Evolutionary conservation across 2,329 filamentous ascomycete species (phyloP), one percentile per base, ranked within the genome.

Genomic region (Phialophora chinensis): DNA sequence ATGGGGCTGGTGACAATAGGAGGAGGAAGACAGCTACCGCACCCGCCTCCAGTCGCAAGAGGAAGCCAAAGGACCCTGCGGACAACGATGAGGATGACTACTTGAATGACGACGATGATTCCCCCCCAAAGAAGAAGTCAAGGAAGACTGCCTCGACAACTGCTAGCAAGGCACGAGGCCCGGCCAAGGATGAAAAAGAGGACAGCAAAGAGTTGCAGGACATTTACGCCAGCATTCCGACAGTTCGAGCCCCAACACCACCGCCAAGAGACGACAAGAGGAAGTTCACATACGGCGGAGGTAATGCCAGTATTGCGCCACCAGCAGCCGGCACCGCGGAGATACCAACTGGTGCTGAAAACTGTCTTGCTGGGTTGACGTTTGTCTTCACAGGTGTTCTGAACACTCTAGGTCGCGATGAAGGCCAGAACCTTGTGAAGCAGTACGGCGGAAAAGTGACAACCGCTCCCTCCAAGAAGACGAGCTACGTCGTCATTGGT

Each of bases 301-400:
- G 86, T 71, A 89, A 88, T 74, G 83, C 82, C 29, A 75, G 73
- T 80, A 86, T 87, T 2, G 86, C 88, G 23, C 87, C 91, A 20
- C 86, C 87, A 7, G 85, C 86, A 57, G 83, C 86, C 25, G 88
- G 87, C 11, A 81, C 84, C 10, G 87, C 83, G 33, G 92, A 96
- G 17, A 81, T 97, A 58, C 95, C 95, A 0, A 85, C 87, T 23
- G 95, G 95, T 7, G 88, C 89, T 60, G 91, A 95, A 11, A 96
- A 97, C 73, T 99, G 95, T 75, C 85, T 99, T 63, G 89, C 89
- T 62, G 95, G 96, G 0, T 83, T 98, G 63, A 91, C 88, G 0
- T 99, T 99, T 75, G 95, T 99, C 31, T 99, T 99, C 74, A 99
- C 96, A 0, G 95, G 95, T 27, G 85, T 97, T 27, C 82, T 98